Base-by-base conservation (phyloP, 2,329 filamentous ascomycete genomes). In the Alternaria dauci region DNA sequence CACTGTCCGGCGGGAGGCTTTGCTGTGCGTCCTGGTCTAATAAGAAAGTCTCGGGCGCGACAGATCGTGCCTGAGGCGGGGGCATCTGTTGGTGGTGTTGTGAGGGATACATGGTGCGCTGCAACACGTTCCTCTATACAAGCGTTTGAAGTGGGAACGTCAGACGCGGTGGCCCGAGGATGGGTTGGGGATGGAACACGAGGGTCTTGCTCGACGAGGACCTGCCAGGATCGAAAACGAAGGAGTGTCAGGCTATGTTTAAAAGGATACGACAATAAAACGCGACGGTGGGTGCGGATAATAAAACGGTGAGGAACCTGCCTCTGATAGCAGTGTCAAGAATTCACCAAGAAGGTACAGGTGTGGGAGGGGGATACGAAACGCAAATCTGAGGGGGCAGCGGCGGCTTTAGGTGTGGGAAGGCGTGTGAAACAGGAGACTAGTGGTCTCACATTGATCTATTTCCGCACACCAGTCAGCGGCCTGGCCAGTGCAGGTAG, bases 31-130 rank as follows among this genome's bases (percentile, higher is more conserved):
- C 94, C 75, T 91, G 94, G 79, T 94, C 97, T 79, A 99, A 87
- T 90, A 99, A 94, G 79, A 99, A 99, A 41, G 95, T 98, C 86
- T 99, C 95, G 71, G 95, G 95, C 81, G 97, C 97, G 66, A 84
- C 82, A 34, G 81, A 80, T 46, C 82, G 79, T 66, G 80, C 76
- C 83, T 97, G 93, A 66, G 91, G 91, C 75, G 92, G 90, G 73
- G 92, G 91, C 92, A 97, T 97, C 71, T 89, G 86, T 76, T 91
- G 87, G 83, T 85, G 76, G 70, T 93, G 91, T 62, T 77, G 68
- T 71, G 70, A 78, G 66, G 81, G 78, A 77, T 83, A 84, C 82
- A 84, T 84, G 77, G 59, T 78, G 72, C 70, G 63, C 72, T 75
- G 76, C 76, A 76, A 75, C 71, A 75, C 71, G 72, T 63, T 71